Evolutionary conservation across 2,329 filamentous ascomycete species (phyloP), one percentile per base, ranked within the genome.

Genomic region (Helotiales sp.): DNA sequence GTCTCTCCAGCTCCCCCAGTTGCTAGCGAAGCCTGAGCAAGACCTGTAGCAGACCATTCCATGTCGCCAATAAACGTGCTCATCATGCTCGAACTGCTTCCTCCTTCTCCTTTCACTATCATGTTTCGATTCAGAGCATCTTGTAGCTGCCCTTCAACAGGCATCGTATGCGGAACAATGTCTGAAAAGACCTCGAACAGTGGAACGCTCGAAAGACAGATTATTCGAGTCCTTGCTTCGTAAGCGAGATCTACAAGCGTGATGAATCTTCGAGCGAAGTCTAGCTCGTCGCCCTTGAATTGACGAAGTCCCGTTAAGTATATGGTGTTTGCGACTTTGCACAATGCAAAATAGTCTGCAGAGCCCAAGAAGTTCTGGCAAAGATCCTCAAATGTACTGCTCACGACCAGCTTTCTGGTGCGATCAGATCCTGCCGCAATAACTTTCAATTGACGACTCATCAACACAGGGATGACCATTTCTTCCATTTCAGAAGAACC

Each of bases 241-340:
- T 60, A 60, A 25, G 58, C 58, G 9, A 60, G 58, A 54, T 60
- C 58, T 13, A 60, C 54, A 9, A 60, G 58, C 24, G 54, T 57
- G 27, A 60, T 54, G 19, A 60, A 60, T 10, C 58, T 30, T 15
- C 58, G 50, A 10, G 54, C 58, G 24, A 46, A 57, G 42, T 57
- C 58, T 10, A 60, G n/a, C 33, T 60, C 58, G 24, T 60, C 49
- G 2, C 54, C 13, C 9, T 33, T 31, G 36, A 60, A 60, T 22
- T 57, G 49, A 2, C 58, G 58, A 12, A 60, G 34, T 8, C 54
- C 53, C 1, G 40, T 57, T 7, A 60, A 29, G 25, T 58, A 58
- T 19, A 58, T 17, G 5, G 36, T 50, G 15, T n/a, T 40, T 2
- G 52, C 19, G 4, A 27, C 22, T 17, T 46, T 50, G 17, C 56